Evolutionary conservation across 2,329 filamentous ascomycete species (phyloP), one percentile per base, ranked within the genome.

Genomic region (Epichloe bromicola): DNA sequence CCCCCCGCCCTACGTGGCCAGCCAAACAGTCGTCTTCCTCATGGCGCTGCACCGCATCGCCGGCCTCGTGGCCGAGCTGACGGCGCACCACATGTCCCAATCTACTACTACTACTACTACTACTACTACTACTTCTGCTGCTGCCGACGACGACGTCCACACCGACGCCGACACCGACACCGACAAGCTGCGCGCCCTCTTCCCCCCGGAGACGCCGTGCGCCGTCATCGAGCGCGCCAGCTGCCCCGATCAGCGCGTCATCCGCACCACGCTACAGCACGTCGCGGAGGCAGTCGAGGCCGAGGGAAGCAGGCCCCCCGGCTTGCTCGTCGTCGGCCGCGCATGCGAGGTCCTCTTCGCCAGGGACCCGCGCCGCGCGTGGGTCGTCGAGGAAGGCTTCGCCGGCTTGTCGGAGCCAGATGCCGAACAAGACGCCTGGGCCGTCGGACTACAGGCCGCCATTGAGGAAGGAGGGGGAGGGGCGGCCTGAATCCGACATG

Each of bases 141-240:
- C n/a, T n/a, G n/a, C n/a, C n/a, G n/a, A n/a, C n/a, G n/a, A n/a
- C n/a, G n/a, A n/a, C n/a, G n/a, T n/a, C n/a, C n/a, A n/a, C n/a
- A n/a, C n/a, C n/a, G 20, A 23, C 20, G 1, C 20, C 20, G 20
- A 23, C 20, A 5, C 20, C 20, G 20, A 23, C 20, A 23, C 23
- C 12, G 55, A 58, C 5, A 53, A 54, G 47, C 50, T 57, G 11
- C 66, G 72, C 51, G 57, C 54, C 2, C 61, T 81, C 1, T 96
- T 88, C 83, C 91, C 83, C 91, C 91, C 0, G 68, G 67, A 71
- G n/a, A 93, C 89, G 1, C 89, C 91, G 0, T 96, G 91, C 61
- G 90, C 91, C 1, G 90, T 98, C 11, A 78, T 98, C 51, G 93
- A 98, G 68, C 78, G 93, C 37, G 93, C 93, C 5, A 95, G 87